Base-by-base conservation (phyloP, 495 filamentous ascomycete species). In the Lineolata rhizophorae region DNA sequence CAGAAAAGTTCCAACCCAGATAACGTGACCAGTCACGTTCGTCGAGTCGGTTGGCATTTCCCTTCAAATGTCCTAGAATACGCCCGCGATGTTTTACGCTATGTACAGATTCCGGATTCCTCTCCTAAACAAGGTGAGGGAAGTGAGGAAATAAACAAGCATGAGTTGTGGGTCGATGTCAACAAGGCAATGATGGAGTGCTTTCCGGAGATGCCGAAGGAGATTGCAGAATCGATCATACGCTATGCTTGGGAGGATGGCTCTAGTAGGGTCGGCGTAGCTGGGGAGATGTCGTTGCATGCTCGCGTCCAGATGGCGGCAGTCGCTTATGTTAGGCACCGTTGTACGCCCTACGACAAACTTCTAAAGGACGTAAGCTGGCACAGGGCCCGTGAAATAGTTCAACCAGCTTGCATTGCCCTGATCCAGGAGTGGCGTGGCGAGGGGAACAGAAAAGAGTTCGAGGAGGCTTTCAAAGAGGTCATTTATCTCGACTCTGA, bases 301-400 rank as follows among this genome's bases (percentile, higher is more conserved):
- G 70, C 75, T 16, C 67, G 81, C 36, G 76, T 76, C 9, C 76
- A 85, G 40, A 62, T 92, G 27, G 83, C 83, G 1, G 77, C 82
- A 5, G 64, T 76, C 41, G 81, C 84, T 33, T 77, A 90, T 50
- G 80, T 92, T 42, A 66, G 84, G 22, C 84, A 94, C 46, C 58
- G 55, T 18, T 79, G 90, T 49, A 94, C 84, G 12, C 61, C 77
- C 38, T 94, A 94, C 50, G 83, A 94, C 52, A 54, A 64, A 38
- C 57, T 90, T 18, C 57, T 94, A 17, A 68, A 60, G 36, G 57
- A 62, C 29, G 67, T 61, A 4, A 56, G 51, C 5, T 83, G 69
- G 51, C 56, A 62, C 27, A 74, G 77, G 35, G 80, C 82, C 16
- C 63, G 83, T 35, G 64, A 59, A 35, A 49, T 55, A 25, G 75